Conservation (phyloP, 2,329 filamentous ascomycete species). For the Arthrinium phaeospermum region DNA sequence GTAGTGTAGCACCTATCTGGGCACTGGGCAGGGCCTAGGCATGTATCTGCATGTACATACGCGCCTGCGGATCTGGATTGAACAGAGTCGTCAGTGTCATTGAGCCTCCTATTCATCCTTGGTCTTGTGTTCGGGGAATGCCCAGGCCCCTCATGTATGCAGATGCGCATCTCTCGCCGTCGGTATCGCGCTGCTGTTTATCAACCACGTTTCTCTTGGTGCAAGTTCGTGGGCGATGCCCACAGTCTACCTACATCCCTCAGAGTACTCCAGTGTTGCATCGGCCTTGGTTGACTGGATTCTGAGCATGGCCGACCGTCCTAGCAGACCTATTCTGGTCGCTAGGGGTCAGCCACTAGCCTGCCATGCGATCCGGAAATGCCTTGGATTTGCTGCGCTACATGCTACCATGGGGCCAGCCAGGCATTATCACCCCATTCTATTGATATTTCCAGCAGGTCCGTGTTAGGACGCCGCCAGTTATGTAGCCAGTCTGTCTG, state of each 20-base stretch:
- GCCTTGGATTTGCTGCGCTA: conserved; percentile 16
- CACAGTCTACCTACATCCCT: background rate
- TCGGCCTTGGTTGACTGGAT: background rate
- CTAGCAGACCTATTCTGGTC: conserved; percentile 15
- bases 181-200: background rate
- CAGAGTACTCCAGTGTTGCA: background rate
- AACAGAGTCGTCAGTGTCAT: background rate
- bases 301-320: conserved; percentile 7
- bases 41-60: background rate
- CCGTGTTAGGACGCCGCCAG: background rate
- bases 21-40: no score
- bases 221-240: background rate
- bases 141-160: background rate
- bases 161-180: background rate
- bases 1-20: no score
- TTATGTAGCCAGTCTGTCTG: background rate
- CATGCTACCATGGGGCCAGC: conserved; percentile 7
- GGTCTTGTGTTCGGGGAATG: background rate
- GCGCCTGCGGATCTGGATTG: background rate
- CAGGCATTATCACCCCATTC: conserved; percentile 11
- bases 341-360: conserved; percentile 9
- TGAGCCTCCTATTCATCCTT: background rate
- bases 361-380: conserved; percentile 10
- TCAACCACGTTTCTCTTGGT: background rate
- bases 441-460: conserved; percentile 9